Evolutionary conservation across 2,329 filamentous ascomycete genomes (phyloP), one percentile per base, ranked within the genome.

Genomic region (Zymoseptoria tritici): DNA sequence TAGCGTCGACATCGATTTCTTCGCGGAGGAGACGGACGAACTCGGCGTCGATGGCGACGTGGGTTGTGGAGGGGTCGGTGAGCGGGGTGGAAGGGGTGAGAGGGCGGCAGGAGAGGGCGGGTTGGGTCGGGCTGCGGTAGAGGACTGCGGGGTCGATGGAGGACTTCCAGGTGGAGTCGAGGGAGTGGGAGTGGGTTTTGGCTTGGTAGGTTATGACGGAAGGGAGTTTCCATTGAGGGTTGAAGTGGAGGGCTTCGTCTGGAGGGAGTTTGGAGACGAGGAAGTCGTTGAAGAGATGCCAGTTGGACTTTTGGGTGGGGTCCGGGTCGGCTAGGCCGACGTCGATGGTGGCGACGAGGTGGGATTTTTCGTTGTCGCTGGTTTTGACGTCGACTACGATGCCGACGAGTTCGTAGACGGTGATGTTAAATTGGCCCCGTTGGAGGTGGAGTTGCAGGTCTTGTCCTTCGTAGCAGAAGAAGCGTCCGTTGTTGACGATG

Each of bases 241-340:
- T 92, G 74, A 97, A 99, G 22, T 88, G 86, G 19, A 97, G 79
- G 0, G 93, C 95, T 72, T 99, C 93, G 62, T 91, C 87, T 26
- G 84, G 83, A 31, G 87, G 84, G 16, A 96, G 84, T 9, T 88
- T 86, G 11, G 89, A 85, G 21, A 99, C 95, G 42, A 96, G 77
- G 70, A 99, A 99, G 75, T 99, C 94, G 68, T 99, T 99, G 78
- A 99, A 97, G 1, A 99, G 77, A 75, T 97, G 91, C 95, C 95
- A 99, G 67, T 88, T 87, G 68, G 84, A 87, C 64, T 85, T 81
- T 3, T 78, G 78, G 0, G 84, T 81, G 0, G 82, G 73, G 50
- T 83, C 54, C n/a, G 31, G 24, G 36, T 64, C 79, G 0, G 89
- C 85, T 56, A 90, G 85, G 11, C 83, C 83, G 59, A 89, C 87